Base-by-base conservation (phyloP, 305 asterid species). In the Fraxinus albicans region DNA sequence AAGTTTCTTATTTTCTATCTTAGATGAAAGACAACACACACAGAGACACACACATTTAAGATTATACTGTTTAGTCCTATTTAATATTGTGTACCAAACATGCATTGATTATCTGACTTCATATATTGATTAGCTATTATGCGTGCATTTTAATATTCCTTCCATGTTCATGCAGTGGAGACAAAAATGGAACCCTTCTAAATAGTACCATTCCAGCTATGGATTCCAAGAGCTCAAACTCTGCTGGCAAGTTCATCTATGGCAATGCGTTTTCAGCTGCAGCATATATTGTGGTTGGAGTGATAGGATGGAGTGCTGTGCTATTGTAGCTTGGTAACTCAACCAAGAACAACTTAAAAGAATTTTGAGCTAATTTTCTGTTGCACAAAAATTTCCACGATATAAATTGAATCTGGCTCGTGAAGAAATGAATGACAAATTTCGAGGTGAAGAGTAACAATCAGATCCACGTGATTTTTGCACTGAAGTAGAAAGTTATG, bases 131-230 rank as follows among this genome's bases (percentile, higher is more conserved):
- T 40, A 15, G 42, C 72, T 42, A 15, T 13, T 80, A 29, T 77
- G 33, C 42, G 65, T 8, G 0, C 34, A 80, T 79, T 65, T 80
- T 40, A 47, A 77, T 40, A 29, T 78, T 5, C 77, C 50, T 80
- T 69, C 17, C 70, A 17, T 83, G 70, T 80, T 86, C 19, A 31
- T 83, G 91, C 88, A 81, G 91, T 81, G 83, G 86, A 63, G 94
- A 80, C 42, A 85, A 79, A 83, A 94, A 94, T 12, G 89, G 83
- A 2, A 85, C 92, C 0, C 81, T 89, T 53, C 84, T 89, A 84
- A 94, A 94, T 79, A 79, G 97, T 81, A 94, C 97, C 6, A 89
- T 88, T 78, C 91, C 95, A 44, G 91, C 92, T 23, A 85, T 90
- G 90, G 92, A 91, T 83, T 88, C 95, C 2, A 92, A 73, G 84